Conservation (phyloP, 2,329 filamentous ascomycete genomes). For the Coniochaeta pulveracea region DNA sequence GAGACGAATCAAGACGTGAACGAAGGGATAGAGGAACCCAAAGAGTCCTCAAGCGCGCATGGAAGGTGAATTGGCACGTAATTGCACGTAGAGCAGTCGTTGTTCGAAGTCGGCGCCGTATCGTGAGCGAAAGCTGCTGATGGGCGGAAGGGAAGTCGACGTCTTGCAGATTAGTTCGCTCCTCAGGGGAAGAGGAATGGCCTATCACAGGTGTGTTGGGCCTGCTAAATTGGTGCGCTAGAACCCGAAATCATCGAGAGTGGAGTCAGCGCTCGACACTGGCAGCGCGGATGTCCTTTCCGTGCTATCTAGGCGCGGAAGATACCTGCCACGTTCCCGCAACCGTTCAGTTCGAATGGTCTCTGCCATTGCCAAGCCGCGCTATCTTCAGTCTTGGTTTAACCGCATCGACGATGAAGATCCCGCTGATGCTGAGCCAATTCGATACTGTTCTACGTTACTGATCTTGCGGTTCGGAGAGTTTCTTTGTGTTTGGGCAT, state of each 20-base stretch:
- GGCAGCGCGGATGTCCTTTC: background rate
- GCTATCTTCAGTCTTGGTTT: background rate
- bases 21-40: background rate
- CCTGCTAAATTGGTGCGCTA: conserved; percentile 2
- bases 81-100: conserved; percentile 1
- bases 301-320: background rate
- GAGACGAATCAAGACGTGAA: background rate
- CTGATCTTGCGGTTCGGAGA: no score
- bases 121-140: conserved; percentile 1
- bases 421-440: no score
- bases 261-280: background rate
- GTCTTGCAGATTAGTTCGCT: conserved; percentile 1
- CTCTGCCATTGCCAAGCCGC: conserved; percentile 1
- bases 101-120: background rate
- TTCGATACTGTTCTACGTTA: no score
- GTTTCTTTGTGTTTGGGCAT: no score
- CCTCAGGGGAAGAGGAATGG: background rate
- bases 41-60: conserved; percentile 1
- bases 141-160: conserved; percentile 3
- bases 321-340: background rate
- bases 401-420: no score
- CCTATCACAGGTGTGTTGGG: conserved; percentile 1
- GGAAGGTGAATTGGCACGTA: background rate
- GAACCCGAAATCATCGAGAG: conserved; percentile 1
- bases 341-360: background rate